Evolutionary conservation across 2,329 filamentous ascomycete species (phyloP), one percentile per base, ranked within the genome.

Genomic region (Calonectria henricotiae): DNA sequence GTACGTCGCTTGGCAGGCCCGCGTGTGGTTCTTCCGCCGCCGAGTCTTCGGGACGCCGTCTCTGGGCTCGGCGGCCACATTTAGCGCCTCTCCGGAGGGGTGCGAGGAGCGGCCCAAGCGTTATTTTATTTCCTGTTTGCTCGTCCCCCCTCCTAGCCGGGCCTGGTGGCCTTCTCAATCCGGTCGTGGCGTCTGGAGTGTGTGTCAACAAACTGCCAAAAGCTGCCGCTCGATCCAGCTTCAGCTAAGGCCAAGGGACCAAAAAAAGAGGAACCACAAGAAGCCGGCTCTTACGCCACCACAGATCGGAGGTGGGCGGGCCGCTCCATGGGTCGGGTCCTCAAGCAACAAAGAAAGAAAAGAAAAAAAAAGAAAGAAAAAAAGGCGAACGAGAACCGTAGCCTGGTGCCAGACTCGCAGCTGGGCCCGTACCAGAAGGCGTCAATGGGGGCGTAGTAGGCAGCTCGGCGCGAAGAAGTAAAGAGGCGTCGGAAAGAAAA

Each of bases 281-380:
- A 35, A 64, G 39, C 49, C 61, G 61, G 43, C 30, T 60, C 43
- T 20, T 30, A 51, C 66, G 66, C 66, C 66, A 64, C 47, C 27
- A 62, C 41, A 63, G 66, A 64, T 60, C 61, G 43, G 51, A 60
- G 37, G 51, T 64, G 49, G 51, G 49, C 66, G 67, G 67, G 67
- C 67, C 67, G 67, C 67, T 65, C 66, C 66, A 58, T 60, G 61
- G 35, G 61, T 47, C 37, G 65, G 47, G 54, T 47, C 43, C 41
- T 17, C n/a, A 4, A 47, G n/a, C 37, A 32, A 32, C 39, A 30
- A 15, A 20, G 15, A 62, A 62, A 62, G 47, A 27, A 13, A 30
- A 35, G 9, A 35, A 35, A 1, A 35, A 35, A 9, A 35, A 35
- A 35, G 9, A 5, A 9, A 35, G 32, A 5, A 9, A 62, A 13